Evolutionary conservation across 495 filamentous ascomycete genomes (phyloP).

Genomic region (Lasiosphaeriaceae sp.): DNA sequence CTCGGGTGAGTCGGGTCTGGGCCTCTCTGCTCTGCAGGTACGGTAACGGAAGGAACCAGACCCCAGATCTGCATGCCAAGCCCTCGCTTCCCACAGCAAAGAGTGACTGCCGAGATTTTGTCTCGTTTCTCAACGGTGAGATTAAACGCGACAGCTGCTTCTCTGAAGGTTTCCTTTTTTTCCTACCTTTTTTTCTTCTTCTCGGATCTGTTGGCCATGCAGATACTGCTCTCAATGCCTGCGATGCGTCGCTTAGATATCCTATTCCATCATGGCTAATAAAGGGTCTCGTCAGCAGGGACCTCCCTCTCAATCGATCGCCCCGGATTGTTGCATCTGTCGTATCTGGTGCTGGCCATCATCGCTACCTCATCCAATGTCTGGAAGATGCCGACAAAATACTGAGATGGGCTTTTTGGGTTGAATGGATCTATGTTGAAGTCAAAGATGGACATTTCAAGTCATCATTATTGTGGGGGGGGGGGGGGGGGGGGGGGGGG

Average conservation of each 20-base stretch:
- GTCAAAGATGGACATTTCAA: too few species aligned
- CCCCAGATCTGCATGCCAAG: conserved; percentile 30
- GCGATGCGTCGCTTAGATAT: neutral
- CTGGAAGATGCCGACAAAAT: neutral
- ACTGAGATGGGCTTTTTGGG: too few species aligned
- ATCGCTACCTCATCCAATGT: neutral
- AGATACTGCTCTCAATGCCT: neutral
- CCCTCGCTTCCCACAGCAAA: conserved; percentile 8
- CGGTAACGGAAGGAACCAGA: neutral
- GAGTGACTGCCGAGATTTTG: conserved; percentile 19
- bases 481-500: too few species aligned
- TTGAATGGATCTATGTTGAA: too few species aligned
- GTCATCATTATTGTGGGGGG: too few species aligned
- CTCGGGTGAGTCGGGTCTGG: too few species aligned
- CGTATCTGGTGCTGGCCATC: neutral
- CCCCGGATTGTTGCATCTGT: conserved; percentile 5
- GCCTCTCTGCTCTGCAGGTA: too few species aligned
- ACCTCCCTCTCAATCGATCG: neutral
- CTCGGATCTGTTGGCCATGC: neutral
- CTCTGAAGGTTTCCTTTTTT: neutral
- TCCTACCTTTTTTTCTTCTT: neutral
- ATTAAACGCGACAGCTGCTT: neutral
- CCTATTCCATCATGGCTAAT: conserved; percentile 2
- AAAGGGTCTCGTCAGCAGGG: too few species aligned
- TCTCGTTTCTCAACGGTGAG: neutral